phyloP scores from a whole-genome alignment of 192 early-diverging fungal genomes.

The Coemansia sp. region DNA sequence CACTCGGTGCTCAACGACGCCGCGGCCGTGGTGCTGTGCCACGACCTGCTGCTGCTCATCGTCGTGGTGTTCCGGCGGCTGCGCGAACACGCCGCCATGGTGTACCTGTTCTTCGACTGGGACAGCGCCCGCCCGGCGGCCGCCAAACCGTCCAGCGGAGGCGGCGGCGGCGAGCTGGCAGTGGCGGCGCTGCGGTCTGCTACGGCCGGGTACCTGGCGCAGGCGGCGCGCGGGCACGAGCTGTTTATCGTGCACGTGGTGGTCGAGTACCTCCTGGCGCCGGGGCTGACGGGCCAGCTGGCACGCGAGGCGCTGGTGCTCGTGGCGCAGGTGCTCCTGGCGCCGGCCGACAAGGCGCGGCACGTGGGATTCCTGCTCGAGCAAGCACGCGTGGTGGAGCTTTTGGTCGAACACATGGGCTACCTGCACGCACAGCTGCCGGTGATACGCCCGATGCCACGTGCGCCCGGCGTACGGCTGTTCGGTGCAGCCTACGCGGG shows the following conservation, averaged over 20 bases:
- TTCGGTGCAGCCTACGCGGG: constrained; percentile 27
- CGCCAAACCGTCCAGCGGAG: too few species aligned
- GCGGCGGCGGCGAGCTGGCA: constrained; percentile 11
- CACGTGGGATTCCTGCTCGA: constrained; percentile 36
- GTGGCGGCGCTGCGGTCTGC: constrained; percentile 24
- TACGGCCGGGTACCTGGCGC: constrained; percentile 9
- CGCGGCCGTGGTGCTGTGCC: constrained; percentile 19
- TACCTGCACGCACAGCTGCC: constrained; percentile 46
- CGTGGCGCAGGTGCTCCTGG: constrained; percentile 38
- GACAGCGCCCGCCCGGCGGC: neutral
- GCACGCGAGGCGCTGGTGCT: constrained; percentile 49
- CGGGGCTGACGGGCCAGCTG: constrained; percentile 34
- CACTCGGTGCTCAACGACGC: constrained; percentile 27
- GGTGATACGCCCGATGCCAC: constrained; percentile 34
- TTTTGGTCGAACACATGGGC: constrained; percentile 43
- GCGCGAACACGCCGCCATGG: constrained; percentile 34
- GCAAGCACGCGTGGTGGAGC: constrained; percentile 29
- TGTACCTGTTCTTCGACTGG: constrained; percentile 50
- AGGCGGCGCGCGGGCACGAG: constrained; percentile 37
- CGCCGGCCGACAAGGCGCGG: constrained; percentile 20
- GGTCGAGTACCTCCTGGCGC: constrained; percentile 45
- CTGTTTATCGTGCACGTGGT: constrained; percentile 40
- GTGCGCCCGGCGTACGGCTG: constrained; percentile 16
- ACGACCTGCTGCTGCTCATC: constrained; percentile 35
- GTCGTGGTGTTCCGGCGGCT: constrained; percentile 38